Percentiles rank a stretch among this genome's conserved stretches.
Evolutionary conservation across 495 filamentous ascomycete genomes (phyloP).

Genomic region (Hypomontagnella submonticulosa): DNA sequence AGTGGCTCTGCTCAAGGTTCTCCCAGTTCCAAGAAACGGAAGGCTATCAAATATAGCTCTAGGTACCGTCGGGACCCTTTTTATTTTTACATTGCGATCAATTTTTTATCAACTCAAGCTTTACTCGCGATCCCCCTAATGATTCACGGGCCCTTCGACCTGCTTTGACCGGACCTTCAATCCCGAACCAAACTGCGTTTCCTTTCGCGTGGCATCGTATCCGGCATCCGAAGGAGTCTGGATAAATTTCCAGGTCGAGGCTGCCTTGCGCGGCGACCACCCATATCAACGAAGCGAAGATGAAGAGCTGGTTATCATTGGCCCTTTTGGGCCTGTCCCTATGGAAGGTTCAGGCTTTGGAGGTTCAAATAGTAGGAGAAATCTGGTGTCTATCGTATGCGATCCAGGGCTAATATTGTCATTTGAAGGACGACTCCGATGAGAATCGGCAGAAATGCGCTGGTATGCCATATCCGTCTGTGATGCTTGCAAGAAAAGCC

Average conservation of each 20-base stretch:
- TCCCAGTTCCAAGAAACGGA: no score
- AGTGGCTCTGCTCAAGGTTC: no score
- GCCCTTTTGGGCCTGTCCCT: conserved; percentile 61
- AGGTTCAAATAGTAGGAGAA: conserved; percentile 64
- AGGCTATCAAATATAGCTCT: no score
- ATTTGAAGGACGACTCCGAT: conserved; percentile 73
- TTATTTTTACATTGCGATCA: no score
- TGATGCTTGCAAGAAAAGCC: conserved; percentile 6
- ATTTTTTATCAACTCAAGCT: no score
- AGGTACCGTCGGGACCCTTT: no score
- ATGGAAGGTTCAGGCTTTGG: conserved; percentile 70
- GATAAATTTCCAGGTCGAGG: conserved; percentile 41
- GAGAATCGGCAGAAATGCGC: conserved; percentile 87
- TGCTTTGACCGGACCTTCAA: conserved; percentile 4
- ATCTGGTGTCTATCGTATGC: not conserved
- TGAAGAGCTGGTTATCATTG: conserved; percentile 56
- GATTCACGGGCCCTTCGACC: conserved; percentile 10
- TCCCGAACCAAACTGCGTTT: conserved; percentile 1
- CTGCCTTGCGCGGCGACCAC: conserved; percentile 46
- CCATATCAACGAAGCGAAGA: conserved; percentile 41
- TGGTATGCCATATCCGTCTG: conserved; percentile 46
- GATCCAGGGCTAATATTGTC: conserved; percentile 20
- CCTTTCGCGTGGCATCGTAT: conserved; percentile 11
- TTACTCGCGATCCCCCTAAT: conserved; percentile 10
- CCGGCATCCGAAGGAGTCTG: conserved; percentile 21